These are phyloP conservation scores for Hevea brasiliensis DNA, from an alignment of 345 rosid genomes.

Conservation along the genomic window DNA sequence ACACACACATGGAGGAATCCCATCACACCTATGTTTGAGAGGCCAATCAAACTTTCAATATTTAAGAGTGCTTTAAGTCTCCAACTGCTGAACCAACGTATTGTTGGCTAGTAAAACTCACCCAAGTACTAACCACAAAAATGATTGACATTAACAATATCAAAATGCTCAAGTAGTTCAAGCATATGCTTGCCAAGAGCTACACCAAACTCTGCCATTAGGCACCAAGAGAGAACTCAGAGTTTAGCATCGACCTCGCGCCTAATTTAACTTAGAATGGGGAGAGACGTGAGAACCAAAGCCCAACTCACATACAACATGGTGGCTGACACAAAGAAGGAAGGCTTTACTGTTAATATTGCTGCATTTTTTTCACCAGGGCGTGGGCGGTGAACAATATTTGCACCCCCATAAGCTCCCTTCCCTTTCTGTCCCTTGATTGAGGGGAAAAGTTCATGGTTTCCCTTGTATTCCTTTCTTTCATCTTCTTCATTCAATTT, in stretches of 20 bases:
- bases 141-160: not conserved
- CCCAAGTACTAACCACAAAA: not conserved
- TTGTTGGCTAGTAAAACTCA: no score
- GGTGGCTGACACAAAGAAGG: conserved; percentile 7
- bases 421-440: conserved; percentile 29
- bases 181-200: not conserved
- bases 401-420: conserved; percentile 37
- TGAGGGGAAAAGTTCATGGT: not conserved
- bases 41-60: no score
- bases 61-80: no score
- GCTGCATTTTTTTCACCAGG: conserved; percentile 15
- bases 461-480: not conserved
- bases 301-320: conserved; percentile 12
- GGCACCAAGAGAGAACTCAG: no score
- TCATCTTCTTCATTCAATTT: conserved; percentile 4
- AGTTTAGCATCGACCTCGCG: not conserved
- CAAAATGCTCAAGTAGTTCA: not conserved
- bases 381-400: conserved; percentile 20
- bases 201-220: not conserved
- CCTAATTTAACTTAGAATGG: not conserved
- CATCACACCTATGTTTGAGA: no score
- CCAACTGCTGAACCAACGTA: no score
- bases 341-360: conserved; percentile 8
- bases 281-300: not conserved
- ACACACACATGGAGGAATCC: no score